These are phyloP conservation scores for Solanum hybrid DNA, from an alignment of 305 asterid genomes.

Conservation along the genomic window DNA sequence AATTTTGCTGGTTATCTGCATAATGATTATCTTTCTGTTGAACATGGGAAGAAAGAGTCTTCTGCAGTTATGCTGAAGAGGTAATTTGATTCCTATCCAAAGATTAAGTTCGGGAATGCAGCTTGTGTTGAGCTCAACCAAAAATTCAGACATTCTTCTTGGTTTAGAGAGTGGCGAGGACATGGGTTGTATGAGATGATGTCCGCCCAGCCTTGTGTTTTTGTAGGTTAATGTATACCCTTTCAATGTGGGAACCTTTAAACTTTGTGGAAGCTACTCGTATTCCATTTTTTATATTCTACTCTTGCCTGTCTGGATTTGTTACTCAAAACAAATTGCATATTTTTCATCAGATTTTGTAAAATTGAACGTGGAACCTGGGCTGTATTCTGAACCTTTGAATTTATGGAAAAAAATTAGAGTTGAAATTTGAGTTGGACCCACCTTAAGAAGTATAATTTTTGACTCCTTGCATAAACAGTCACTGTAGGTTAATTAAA, in stretches of 20 bases:
- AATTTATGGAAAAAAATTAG: background rate
- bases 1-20: slow-evolving; percentile 73
- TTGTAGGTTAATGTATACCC: background rate
- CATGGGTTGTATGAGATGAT: background rate
- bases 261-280: background rate
- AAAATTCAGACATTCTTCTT: background rate
- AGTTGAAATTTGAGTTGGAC: background rate
- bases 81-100: slow-evolving; percentile 30
- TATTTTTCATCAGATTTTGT: background rate
- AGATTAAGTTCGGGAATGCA: background rate
- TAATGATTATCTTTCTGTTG: slow-evolving; percentile 66
- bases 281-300: background rate
- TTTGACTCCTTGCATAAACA: background rate
- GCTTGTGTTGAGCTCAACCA: background rate
- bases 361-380: background rate
- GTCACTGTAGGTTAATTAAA: background rate
- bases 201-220: background rate
- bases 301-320: background rate
- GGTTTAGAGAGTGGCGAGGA: slow-evolving; percentile 7
- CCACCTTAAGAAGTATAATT: background rate
- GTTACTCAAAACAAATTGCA: background rate
- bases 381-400: background rate
- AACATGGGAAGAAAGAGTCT: slow-evolving; percentile 58
- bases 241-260: background rate
- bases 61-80: slow-evolving; percentile 60